Conservation (phyloP, 164 flowering plant species). For the Nelumbo lutea region DNA sequence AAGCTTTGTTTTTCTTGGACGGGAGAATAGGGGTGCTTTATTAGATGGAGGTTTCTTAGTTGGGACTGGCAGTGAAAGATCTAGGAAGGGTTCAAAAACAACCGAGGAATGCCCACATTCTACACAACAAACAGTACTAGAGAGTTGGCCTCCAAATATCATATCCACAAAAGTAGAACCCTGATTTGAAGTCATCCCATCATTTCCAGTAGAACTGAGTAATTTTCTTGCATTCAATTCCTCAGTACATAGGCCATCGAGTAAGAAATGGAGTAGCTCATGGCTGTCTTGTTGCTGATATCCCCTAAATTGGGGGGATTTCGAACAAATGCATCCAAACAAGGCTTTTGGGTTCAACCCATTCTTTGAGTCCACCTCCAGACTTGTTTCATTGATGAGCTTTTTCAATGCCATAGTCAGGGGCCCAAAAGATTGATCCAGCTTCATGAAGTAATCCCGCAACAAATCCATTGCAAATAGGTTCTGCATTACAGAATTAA, state of each 20-base stretch:
- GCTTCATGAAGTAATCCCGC: slow-evolving; percentile 45
- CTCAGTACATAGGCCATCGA: slow-evolving; percentile 73
- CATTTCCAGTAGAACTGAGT: slow-evolving; percentile 22
- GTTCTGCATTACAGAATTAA: slow-evolving; percentile 86
- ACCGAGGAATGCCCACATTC: slow-evolving; percentile 84
- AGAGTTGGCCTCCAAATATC: slow-evolving; percentile 78
- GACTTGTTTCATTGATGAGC: slow-evolving; percentile 52
- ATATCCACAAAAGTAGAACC: slow-evolving; percentile 59
- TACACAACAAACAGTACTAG: slow-evolving; percentile 75
- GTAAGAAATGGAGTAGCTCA: slow-evolving; percentile 83
- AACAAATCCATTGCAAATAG: slow-evolving; percentile 59
- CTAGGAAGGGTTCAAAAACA: slow-evolving; percentile 86
- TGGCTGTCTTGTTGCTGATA: slow-evolving; percentile 96
- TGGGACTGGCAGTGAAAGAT: slow-evolving; percentile 87
- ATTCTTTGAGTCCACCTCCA: slow-evolving; percentile 39
- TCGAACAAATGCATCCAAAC: slow-evolving; percentile 70
- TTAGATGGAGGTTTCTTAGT: slow-evolving; percentile 57
- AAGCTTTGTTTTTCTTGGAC: slow-evolving; percentile 52
- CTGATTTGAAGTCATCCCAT: slow-evolving; percentile 15
- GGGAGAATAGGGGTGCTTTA: slow-evolving; percentile 36
- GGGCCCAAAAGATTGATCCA: slow-evolving; percentile 51
- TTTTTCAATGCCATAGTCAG: slow-evolving; percentile 65
- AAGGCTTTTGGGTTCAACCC: slow-evolving; percentile 63
- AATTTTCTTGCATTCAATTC: slow-evolving; percentile 45
- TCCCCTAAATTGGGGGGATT: slow-evolving; percentile 91